A percentile compares a stretch with the other conserved stretches of the same genome.
Conservation (phyloP, 148 eudicot species). For the Dysphania ambrosioides region DNA sequence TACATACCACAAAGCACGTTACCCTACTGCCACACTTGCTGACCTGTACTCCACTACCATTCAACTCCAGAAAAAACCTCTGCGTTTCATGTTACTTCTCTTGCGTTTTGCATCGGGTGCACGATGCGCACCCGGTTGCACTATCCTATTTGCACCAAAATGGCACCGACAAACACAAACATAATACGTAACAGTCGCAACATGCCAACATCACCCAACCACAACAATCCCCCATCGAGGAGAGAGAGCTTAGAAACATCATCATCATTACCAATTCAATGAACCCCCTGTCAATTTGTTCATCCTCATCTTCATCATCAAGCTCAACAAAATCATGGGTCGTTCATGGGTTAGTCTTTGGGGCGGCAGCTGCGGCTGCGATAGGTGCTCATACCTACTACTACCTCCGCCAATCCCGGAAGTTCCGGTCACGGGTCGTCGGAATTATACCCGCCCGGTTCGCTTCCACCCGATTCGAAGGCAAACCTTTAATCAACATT, state of each 20-base stretch:
- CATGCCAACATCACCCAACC: no score
- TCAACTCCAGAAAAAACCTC: no score
- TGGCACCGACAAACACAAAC: no score
- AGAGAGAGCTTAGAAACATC: not conserved
- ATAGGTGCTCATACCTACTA: slow-evolving; percentile 56
- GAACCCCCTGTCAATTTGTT: not conserved
- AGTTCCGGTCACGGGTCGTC: slow-evolving; percentile 67
- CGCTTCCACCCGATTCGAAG: slow-evolving; percentile 81
- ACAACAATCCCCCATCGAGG: not conserved
- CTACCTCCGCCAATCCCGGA: slow-evolving; percentile 39
- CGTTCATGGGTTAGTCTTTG: slow-evolving; percentile 46
- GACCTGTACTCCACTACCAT: no score
- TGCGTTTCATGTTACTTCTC: no score
- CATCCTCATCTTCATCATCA: slow-evolving; percentile 36
- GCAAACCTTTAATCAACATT: slow-evolving; percentile 83
- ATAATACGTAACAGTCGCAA: no score
- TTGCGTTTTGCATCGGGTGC: no score
- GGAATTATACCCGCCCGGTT: slow-evolving; percentile 87
- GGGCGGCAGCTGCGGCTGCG: slow-evolving; percentile 52
- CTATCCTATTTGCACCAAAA: no score
- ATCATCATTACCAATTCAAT: not conserved
- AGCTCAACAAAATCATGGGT: slow-evolving; percentile 57
- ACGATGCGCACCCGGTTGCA: no score
- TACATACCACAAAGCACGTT: no score
- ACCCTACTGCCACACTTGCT: no score